Percentiles rank a stretch among this genome's conserved stretches.
phyloP scores from a whole-genome alignment of 2,329 filamentous ascomycete species.

The Xylaria hypoxylon region DNA sequence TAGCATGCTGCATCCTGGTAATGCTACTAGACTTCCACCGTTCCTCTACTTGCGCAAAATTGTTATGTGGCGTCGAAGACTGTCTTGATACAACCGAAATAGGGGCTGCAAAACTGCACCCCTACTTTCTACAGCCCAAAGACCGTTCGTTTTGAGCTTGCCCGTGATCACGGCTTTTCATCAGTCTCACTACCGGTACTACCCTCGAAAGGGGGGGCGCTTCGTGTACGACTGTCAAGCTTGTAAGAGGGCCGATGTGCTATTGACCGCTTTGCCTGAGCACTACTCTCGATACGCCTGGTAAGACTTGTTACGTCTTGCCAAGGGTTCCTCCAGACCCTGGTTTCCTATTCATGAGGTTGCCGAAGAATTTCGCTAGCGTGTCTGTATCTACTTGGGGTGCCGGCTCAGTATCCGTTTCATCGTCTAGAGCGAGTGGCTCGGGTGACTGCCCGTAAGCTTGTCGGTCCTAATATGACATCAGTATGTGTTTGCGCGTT shows the following conservation, averaged over 20 bases:
- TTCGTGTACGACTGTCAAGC: slow-evolving; percentile 1
- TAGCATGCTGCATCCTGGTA: slow-evolving; percentile 26
- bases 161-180: not conserved
- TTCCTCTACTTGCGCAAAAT: slow-evolving; percentile 19
- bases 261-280: not conserved
- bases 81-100: slow-evolving; percentile 28
- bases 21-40: slow-evolving; percentile 16
- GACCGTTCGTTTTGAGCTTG: slow-evolving; percentile 4
- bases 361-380: slow-evolving; percentile 69
- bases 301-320: slow-evolving; percentile 39
- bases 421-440: slow-evolving; percentile 53
- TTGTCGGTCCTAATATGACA: slow-evolving; percentile 64
- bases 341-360: slow-evolving; percentile 67
- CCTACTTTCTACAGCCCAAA: not conserved
- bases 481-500: slow-evolving; percentile 41
- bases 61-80: slow-evolving; percentile 5
- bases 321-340: slow-evolving; percentile 41
- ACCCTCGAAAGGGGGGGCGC: not conserved
- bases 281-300: slow-evolving; percentile 17
- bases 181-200: not conserved
- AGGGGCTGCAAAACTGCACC: not conserved
- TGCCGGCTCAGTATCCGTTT: slow-evolving; percentile 52
- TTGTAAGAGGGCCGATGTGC: not conserved
- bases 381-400: slow-evolving; percentile 66
- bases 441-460: slow-evolving; percentile 62